phyloP scores from a whole-genome alignment of 768 basidiomycete genomes.

The Cystoderma amianthinum region DNA sequence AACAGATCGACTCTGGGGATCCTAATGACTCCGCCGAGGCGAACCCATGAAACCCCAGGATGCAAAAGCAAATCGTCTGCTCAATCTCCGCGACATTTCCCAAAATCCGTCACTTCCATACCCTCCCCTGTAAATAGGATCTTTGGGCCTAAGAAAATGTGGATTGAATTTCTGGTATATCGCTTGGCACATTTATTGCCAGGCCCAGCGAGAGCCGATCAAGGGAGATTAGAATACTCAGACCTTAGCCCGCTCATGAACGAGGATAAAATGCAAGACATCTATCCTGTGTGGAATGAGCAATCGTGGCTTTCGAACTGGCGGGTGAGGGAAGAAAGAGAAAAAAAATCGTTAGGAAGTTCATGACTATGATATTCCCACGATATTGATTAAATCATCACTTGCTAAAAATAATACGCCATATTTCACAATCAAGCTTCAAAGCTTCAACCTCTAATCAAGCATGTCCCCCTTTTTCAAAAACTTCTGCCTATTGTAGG shows the following conservation, averaged over 20 bases:
- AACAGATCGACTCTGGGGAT: conserved; percentile 10
- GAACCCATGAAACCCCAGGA: conserved; percentile 3
- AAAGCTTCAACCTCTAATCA: too few relatives aligned
- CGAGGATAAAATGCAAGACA: too few relatives aligned
- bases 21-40: neutral
- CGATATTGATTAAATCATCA: too few relatives aligned
- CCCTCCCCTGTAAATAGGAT: conserved; percentile 25
- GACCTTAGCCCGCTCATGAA: conserved; percentile 64
- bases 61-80: conserved; percentile 14
- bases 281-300: too few relatives aligned
- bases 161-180: conserved; percentile 46
- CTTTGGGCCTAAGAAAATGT: conserved; percentile 22
- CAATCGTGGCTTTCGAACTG: too few relatives aligned
- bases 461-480: too few relatives aligned
- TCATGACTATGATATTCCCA: too few relatives aligned
- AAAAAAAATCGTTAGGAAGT: too few relatives aligned
- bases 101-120: conserved; percentile 22
- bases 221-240: conserved; percentile 48
- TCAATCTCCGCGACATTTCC: conserved; percentile 41
- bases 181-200: conserved; percentile 37
- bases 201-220: conserved; percentile 46
- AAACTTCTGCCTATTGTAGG: too few relatives aligned
- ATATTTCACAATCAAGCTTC: too few relatives aligned
- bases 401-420: too few relatives aligned
- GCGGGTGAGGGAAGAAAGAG: too few relatives aligned